Evolutionary conservation across 2,329 filamentous ascomycete species (phyloP).

Genomic region (Leptographium procerum): DNA sequence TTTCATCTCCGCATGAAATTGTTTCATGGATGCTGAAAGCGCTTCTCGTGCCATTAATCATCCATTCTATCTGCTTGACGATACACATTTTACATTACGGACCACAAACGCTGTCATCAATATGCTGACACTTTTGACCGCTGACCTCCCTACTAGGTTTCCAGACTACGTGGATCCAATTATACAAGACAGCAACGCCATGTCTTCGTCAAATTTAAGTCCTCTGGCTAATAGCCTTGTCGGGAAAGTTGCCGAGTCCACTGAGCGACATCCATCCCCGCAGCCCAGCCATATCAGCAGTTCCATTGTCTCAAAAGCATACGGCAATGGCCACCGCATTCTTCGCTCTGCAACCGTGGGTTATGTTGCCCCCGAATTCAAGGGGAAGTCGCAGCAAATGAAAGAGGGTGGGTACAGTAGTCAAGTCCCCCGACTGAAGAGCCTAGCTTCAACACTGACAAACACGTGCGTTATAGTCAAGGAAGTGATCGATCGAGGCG

Average conservation of each 20-base stretch:
- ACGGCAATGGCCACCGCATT: slow-evolving; percentile 56
- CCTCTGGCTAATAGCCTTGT: slow-evolving; percentile 17
- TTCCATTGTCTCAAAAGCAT: slow-evolving; percentile 40
- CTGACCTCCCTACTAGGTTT: slow-evolving; percentile 22
- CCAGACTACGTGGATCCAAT: slow-evolving; percentile 23
- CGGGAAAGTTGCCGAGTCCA: slow-evolving; percentile 20
- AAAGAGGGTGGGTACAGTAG: slow-evolving; percentile 46
- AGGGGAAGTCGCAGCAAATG: slow-evolving; percentile 89
- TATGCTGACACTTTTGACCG: slow-evolving; percentile 19
- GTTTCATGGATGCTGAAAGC: no score
- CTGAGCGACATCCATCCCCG: slow-evolving; percentile 63
- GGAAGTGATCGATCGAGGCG: slow-evolving; percentile 63
- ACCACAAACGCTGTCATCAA: slow-evolving; percentile 8
- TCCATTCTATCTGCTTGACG: background rate
- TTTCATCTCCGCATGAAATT: background rate
- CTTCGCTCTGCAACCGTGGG: slow-evolving; percentile 83
- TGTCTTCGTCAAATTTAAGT: slow-evolving; percentile 14
- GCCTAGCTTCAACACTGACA: background rate
- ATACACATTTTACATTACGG: background rate
- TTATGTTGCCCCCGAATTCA: slow-evolving; percentile 89
- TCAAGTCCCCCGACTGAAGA: background rate
- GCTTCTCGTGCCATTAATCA: background rate
- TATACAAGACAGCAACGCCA: slow-evolving; percentile 18
- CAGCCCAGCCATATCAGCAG: slow-evolving; percentile 79
- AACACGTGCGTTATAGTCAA: slow-evolving; percentile 47